Evolutionary conservation across 2,329 filamentous ascomycete genomes (phyloP).

Genomic region (Parafenestella ontariensis): DNA sequence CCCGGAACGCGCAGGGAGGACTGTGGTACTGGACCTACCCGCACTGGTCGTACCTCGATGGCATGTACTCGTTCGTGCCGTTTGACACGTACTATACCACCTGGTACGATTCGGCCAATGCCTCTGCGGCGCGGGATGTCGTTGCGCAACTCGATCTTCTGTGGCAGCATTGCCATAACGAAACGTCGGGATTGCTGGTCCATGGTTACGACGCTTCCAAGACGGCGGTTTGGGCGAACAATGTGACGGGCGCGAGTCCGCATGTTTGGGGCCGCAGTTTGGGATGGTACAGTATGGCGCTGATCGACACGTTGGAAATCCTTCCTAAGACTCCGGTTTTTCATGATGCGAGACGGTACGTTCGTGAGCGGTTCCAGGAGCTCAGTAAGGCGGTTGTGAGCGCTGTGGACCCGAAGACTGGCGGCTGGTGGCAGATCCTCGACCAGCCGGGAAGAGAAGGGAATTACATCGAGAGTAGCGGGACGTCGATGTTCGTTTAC

Average conservation of each 20-base stretch:
- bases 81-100: conserved; percentile 47
- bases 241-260: conserved; percentile 58
- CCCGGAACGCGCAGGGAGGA: conserved; percentile 35
- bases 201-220: conserved; percentile 63
- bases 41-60: conserved; percentile 62
- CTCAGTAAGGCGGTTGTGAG: conserved; percentile 45
- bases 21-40: conserved; percentile 55
- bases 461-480: conserved; percentile 69
- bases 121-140: conserved; percentile 20
- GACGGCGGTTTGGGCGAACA: conserved; percentile 61
- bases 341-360: neutral
- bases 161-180: conserved; percentile 52
- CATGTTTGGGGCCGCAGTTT: conserved; percentile 62
- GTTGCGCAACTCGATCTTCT: conserved; percentile 48
- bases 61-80: conserved; percentile 59
- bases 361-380: conserved; percentile 4
- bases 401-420: conserved; percentile 36
- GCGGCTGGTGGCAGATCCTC: conserved; percentile 67
- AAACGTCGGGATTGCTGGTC: conserved; percentile 54
- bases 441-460: conserved; percentile 55
- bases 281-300: conserved; percentile 62
- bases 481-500: conserved; percentile 64
- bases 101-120: conserved; percentile 6
- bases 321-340: conserved; percentile 17
- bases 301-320: conserved; percentile 59